Conservation (phyloP, 1,284 basidiomycete species). For the Stygiomarasmius scandens region DNA sequence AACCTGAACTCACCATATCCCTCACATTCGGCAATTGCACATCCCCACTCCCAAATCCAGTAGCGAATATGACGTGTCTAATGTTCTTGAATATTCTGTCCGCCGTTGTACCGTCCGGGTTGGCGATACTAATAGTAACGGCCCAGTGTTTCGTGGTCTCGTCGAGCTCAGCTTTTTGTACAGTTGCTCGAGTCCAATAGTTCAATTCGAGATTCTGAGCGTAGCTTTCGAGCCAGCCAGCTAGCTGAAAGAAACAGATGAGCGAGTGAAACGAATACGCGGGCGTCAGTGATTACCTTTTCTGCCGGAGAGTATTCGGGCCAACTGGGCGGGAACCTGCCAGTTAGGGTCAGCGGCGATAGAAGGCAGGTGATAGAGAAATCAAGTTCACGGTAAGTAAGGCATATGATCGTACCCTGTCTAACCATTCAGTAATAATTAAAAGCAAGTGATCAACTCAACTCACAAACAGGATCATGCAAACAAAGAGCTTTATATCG, state of each 20-base stretch:
- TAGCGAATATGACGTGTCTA: slow-evolving; percentile 41
- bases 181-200: slow-evolving; percentile 42
- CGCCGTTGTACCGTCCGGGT: slow-evolving; percentile 40
- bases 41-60: slow-evolving; percentile 36
- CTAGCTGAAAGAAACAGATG: slow-evolving; percentile 28
- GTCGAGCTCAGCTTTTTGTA: slow-evolving; percentile 34
- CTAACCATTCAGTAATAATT: not conserved
- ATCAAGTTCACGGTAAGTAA: slow-evolving; percentile 48
- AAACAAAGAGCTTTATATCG: slow-evolving; percentile 59
- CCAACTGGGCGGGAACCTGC: slow-evolving; percentile 18
- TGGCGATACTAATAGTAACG: slow-evolving; percentile 34
- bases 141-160: slow-evolving; percentile 35
- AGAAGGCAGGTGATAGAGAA: not conserved
- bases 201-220: slow-evolving; percentile 47
- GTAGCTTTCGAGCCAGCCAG: slow-evolving; percentile 53
- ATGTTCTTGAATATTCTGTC: slow-evolving; percentile 29
- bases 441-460: slow-evolving; percentile 29
- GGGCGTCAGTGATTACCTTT: slow-evolving; percentile 7
- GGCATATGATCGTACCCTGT: slow-evolving; percentile 61
- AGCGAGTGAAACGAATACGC: not conserved
- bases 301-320: slow-evolving; percentile 15
- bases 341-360: not conserved
- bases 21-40: slow-evolving; percentile 32
- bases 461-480: slow-evolving; percentile 59
- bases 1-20: slow-evolving; percentile 19